These are phyloP conservation scores for Heliamphora pulchella DNA, from an alignment of 179 eudicot genomes.

Conservation along the genomic window DNA sequence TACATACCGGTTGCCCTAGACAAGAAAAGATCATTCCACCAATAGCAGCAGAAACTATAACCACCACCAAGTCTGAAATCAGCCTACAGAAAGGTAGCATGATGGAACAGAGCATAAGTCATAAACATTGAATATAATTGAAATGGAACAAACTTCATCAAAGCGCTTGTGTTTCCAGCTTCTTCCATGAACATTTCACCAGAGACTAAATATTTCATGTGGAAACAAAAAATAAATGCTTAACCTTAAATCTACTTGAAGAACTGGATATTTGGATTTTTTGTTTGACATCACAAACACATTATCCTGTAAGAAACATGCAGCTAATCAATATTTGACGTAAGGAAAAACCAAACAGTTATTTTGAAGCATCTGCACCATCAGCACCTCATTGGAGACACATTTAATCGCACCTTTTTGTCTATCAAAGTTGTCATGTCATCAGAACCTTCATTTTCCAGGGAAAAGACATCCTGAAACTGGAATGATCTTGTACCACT, in stretches of 20 bases:
- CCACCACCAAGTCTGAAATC: conserved; percentile 90
- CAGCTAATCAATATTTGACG: conserved; percentile 3
- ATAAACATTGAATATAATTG: background rate
- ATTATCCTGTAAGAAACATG: conserved; percentile 58
- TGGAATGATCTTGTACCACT: conserved; percentile 81
- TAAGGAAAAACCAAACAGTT: background rate
- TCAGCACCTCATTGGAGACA: background rate
- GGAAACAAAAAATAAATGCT: background rate
- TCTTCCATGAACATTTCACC: background rate
- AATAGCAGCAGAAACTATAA: conserved; percentile 95
- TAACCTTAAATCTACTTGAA: conserved; percentile 96
- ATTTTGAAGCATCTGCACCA: background rate
- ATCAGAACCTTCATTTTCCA: conserved; percentile 82
- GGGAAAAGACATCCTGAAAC: conserved; percentile 65
- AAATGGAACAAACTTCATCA: background rate
- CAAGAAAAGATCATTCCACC: conserved; percentile 94
- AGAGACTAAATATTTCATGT: background rate
- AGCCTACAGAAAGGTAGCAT: conserved; percentile 45
- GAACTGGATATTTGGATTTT: conserved; percentile 90
- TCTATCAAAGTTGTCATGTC: conserved; percentile 78
- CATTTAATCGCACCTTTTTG: conserved; percentile 46
- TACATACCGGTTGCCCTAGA: conserved; percentile 92
- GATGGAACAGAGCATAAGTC: conserved; percentile 16
- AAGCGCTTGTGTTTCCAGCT: background rate
- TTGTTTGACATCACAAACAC: conserved; percentile 97